phyloP scores from a whole-genome alignment of 768 basidiomycete genomes.

The Leucocoprinus birnbaumii region DNA sequence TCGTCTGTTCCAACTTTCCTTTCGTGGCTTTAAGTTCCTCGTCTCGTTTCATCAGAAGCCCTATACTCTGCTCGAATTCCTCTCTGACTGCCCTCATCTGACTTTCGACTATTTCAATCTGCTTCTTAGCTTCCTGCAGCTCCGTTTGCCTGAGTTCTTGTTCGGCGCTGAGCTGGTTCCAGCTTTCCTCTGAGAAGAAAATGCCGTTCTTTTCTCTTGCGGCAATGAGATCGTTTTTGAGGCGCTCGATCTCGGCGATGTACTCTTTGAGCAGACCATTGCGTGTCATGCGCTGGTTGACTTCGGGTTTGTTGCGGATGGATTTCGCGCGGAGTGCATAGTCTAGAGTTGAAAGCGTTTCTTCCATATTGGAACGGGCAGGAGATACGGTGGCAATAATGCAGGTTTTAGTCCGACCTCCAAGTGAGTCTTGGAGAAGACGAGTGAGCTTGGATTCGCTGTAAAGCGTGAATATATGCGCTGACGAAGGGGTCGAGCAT shows the following conservation, averaged over 20 bases:
- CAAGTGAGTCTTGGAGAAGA: slow-evolving; percentile 97
- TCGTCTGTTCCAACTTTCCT: slow-evolving; percentile 50
- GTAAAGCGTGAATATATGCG: slow-evolving; percentile 8
- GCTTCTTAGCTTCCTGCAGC: slow-evolving; percentile 78
- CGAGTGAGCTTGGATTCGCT: slow-evolving; percentile 98
- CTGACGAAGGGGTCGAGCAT: not conserved
- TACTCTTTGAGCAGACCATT: slow-evolving; percentile 93
- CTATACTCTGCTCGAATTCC: slow-evolving; percentile 90
- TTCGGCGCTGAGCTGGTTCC: slow-evolving; percentile 78
- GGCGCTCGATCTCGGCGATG: slow-evolving; percentile 86
- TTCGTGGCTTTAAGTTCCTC: slow-evolving; percentile 68
- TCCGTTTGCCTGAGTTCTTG: slow-evolving; percentile 77
- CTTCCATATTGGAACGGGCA: slow-evolving; percentile 90
- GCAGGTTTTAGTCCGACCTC: slow-evolving; percentile 95
- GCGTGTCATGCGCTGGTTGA: slow-evolving; percentile 93
- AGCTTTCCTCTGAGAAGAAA: slow-evolving; percentile 88
- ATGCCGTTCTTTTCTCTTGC: slow-evolving; percentile 96
- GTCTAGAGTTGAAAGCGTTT: slow-evolving; percentile 95
- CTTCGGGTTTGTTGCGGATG: slow-evolving; percentile 92
- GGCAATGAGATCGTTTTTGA: slow-evolving; percentile 87
- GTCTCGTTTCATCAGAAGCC: slow-evolving; percentile 68
- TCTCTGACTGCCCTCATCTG: slow-evolving; percentile 79
- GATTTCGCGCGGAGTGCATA: slow-evolving; percentile 95
- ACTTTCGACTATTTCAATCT: slow-evolving; percentile 79
- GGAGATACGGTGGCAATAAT: slow-evolving; percentile 97